Evolutionary conservation across 1,284 basidiomycete species (phyloP).

Genomic region (Entoloma clypeatum): DNA sequence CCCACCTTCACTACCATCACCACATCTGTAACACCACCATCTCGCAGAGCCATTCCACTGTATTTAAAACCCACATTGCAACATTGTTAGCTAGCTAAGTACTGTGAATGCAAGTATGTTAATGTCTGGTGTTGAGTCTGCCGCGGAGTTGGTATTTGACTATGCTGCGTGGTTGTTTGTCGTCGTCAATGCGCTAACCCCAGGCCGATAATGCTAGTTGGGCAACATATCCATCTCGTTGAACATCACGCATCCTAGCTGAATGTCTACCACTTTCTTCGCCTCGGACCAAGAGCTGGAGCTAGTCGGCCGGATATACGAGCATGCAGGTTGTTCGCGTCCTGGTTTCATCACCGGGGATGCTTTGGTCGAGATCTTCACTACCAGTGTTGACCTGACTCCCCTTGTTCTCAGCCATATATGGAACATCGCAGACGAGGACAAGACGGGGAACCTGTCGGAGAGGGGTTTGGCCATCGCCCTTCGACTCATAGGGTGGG

Average conservation of each 20-base stretch:
- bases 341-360: constrained; percentile 21
- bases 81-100: too few relatives aligned
- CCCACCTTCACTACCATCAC: constrained; percentile 1
- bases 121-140: not conserved
- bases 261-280: constrained; percentile 14
- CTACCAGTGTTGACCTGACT: constrained; percentile 23
- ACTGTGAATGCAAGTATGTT: too few relatives aligned
- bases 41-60: constrained; percentile 1
- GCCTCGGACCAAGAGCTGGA: constrained; percentile 26
- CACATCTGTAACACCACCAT: not conserved
- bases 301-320: constrained; percentile 26
- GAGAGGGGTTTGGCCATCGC: constrained; percentile 28
- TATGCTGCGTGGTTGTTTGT: too few relatives aligned
- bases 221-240: too few relatives aligned
- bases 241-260: not conserved
- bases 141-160: too few relatives aligned
- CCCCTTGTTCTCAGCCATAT: constrained; percentile 23
- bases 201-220: too few relatives aligned
- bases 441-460: constrained; percentile 25
- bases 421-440: constrained; percentile 28
- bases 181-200: too few relatives aligned
- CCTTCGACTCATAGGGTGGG: constrained; percentile 36
- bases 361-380: constrained; percentile 24
- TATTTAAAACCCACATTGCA: constrained; percentile 11
- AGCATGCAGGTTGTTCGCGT: constrained; percentile 15